These are phyloP conservation scores for Podospora comata DNA, from an alignment of 495 filamentous ascomycete species.

Conservation along the genomic window DNA sequence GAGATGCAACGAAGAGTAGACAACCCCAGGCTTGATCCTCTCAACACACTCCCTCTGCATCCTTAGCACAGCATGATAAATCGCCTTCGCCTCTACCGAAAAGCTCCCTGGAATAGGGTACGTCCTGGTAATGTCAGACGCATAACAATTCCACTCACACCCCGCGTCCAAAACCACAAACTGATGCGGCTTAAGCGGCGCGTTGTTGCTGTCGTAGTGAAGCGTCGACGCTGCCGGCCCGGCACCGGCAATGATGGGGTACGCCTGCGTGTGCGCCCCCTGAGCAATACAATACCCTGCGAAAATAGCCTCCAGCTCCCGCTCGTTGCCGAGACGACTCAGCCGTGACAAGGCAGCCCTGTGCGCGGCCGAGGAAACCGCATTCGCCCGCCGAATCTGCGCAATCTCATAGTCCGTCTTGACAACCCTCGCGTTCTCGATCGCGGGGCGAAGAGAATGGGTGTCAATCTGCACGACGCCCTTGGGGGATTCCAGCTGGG, in stretches of 20 bases:
- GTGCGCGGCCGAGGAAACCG: slow-evolving; percentile 70
- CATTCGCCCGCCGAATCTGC: slow-evolving; percentile 74
- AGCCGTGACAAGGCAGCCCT: slow-evolving; percentile 60
- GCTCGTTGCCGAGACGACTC: slow-evolving; percentile 64
- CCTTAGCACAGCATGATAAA: slow-evolving; percentile 71
- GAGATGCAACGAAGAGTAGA: slow-evolving; percentile 64
- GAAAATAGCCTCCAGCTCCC: slow-evolving; percentile 78
- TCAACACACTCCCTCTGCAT: slow-evolving; percentile 82
- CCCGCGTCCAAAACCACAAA: slow-evolving; percentile 83
- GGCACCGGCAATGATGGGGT: slow-evolving; percentile 78
- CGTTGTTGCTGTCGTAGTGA: slow-evolving; percentile 82
- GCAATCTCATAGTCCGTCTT: slow-evolving; percentile 79
- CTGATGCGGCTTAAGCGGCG: slow-evolving; percentile 61
- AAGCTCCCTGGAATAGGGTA: slow-evolving; percentile 68
- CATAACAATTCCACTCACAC: slow-evolving; percentile 81
- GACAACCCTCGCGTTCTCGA: slow-evolving; percentile 68
- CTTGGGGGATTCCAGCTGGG: slow-evolving; percentile 37
- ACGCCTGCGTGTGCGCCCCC: slow-evolving; percentile 74
- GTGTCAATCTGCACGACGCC: slow-evolving; percentile 41
- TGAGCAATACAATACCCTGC: slow-evolving; percentile 63
- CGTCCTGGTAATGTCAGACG: slow-evolving; percentile 86
- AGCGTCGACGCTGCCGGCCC: slow-evolving; percentile 75
- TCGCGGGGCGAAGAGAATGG: slow-evolving; percentile 57
- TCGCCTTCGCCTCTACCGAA: slow-evolving; percentile 60
- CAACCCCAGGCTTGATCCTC: slow-evolving; percentile 59